phyloP scores from a whole-genome alignment of 805 yeast genomes.

The Yamadazyma phyllophila region DNA sequence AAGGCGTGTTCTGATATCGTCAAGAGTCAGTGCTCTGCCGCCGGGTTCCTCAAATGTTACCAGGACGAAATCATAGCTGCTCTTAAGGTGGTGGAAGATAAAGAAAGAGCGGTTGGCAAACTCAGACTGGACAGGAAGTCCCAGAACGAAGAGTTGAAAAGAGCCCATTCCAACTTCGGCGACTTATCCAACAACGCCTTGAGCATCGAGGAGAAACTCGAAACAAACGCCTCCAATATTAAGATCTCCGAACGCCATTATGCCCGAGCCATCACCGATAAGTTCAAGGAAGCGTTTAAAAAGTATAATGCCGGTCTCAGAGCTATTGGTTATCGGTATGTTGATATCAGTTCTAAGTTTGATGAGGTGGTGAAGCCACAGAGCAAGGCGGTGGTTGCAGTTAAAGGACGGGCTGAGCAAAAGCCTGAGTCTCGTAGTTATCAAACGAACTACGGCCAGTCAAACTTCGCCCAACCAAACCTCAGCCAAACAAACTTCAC shows the following conservation, averaged over 20 bases:
- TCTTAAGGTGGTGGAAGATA: conserved; percentile 9
- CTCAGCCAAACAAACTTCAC: too few relatives aligned
- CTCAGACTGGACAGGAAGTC: neutral
- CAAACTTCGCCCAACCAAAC: too few relatives aligned
- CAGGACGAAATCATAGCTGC: conserved; percentile 9
- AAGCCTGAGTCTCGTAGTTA: too few relatives aligned
- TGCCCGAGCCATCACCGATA: conserved; percentile 43
- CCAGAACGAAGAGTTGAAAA: neutral
- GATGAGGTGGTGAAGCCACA: conserved; percentile 7
- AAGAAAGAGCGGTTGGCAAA: conserved; percentile 9
- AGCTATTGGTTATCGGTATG: conserved; percentile 14
- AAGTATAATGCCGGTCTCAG: conserved; percentile 42
- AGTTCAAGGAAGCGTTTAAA: conserved; percentile 43
- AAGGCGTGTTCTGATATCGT: conserved; percentile 8
- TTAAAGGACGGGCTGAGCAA: too few relatives aligned
- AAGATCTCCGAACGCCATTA: conserved; percentile 53
- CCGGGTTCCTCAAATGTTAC: neutral
- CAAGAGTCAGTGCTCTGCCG: conserved; percentile 1
- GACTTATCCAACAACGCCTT: conserved; percentile 10
- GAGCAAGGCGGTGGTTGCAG: neutral
- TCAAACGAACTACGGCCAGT: too few relatives aligned
- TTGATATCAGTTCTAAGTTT: conserved; percentile 2
- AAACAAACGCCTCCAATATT: conserved; percentile 49
- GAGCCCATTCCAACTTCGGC: conserved; percentile 6
- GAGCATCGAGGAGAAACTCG: conserved; percentile 41